Conservation (phyloP, 371 early-diverging fungal genomes). For the Mucor circinelloides region DNA sequence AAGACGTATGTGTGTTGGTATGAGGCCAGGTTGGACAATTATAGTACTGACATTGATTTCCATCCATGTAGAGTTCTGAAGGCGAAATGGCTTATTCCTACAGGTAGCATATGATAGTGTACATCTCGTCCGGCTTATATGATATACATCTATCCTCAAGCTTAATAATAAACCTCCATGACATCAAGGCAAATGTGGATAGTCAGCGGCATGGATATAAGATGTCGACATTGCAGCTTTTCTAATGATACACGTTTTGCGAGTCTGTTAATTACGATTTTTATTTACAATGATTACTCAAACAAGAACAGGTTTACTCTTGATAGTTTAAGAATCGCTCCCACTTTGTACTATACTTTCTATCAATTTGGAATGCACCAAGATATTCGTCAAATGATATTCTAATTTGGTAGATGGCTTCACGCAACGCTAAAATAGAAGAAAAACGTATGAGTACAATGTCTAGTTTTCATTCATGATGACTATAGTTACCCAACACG, state of each 20-base stretch:
- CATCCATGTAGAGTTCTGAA: conserved; percentile 16
- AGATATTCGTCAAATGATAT: conserved; percentile 43
- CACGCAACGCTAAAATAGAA: conserved; percentile 41
- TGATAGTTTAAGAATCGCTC: conserved; percentile 43
- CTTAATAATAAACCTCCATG: no score
- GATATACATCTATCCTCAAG: no score
- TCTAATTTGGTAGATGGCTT: conserved; percentile 57
- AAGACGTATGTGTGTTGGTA: conserved; percentile 11
- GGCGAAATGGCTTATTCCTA: conserved; percentile 9
- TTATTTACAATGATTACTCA: no score
- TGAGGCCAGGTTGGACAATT: background rate
- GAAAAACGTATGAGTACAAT: background rate
- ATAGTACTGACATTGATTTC: background rate
- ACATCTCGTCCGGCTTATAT: no score
- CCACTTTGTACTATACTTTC: conserved; percentile 42
- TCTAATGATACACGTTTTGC: no score
- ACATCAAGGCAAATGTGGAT: no score
- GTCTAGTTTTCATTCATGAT: background rate
- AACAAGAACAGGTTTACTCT: conserved; percentile 29
- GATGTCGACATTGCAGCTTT: no score
- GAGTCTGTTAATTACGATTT: no score
- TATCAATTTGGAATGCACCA: conserved; percentile 35
- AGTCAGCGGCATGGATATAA: no score
- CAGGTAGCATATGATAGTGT: background rate
- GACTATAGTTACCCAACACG: conserved; percentile 21